phyloP scores from a whole-genome alignment of 306 rosid species.

The Trichosanthes cucumerina region DNA sequence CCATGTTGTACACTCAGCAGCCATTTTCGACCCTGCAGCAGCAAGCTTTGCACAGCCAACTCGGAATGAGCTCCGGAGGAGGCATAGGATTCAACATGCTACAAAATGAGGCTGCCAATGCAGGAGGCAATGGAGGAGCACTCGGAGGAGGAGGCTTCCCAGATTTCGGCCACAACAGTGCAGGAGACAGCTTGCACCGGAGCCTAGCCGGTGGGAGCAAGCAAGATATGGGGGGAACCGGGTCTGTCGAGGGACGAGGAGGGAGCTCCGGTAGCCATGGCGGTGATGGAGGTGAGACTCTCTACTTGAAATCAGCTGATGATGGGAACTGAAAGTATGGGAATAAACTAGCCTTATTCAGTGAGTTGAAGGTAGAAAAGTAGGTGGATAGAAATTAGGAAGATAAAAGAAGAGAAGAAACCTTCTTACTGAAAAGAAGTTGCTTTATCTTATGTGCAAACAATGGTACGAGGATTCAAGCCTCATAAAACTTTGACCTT shows the following conservation, averaged over 20 bases:
- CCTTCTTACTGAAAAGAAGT: constrained; percentile 2
- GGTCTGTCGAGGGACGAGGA: constrained; percentile 54
- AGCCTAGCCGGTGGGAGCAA: constrained; percentile 54
- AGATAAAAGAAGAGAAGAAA: constrained; percentile 3
- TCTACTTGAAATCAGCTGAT: constrained; percentile 60
- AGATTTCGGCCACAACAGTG: constrained; percentile 51
- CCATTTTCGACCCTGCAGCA: constrained; percentile 69
- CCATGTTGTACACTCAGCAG: constrained; percentile 76
- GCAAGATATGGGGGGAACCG: constrained; percentile 57
- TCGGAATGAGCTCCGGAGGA: constrained; percentile 55
- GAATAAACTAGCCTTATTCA: neutral
- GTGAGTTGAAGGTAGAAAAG: neutral
- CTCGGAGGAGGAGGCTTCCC: constrained; percentile 57
- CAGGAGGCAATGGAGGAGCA: constrained; percentile 39
- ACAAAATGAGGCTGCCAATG: constrained; percentile 42
- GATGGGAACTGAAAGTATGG: constrained; percentile 39
- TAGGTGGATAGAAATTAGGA: neutral
- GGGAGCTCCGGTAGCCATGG: constrained; percentile 54
- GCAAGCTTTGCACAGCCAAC: constrained; percentile 69
- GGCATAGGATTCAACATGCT: constrained; percentile 66
- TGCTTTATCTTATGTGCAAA: neutral
- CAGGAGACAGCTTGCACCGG: constrained; percentile 59
- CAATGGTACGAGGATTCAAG: neutral
- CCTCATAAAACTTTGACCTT: neutral
- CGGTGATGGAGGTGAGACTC: constrained; percentile 72